Evolutionary conservation across 2,329 filamentous ascomycete species (phyloP).

Genomic region (Dactylellina parvicollis): DNA sequence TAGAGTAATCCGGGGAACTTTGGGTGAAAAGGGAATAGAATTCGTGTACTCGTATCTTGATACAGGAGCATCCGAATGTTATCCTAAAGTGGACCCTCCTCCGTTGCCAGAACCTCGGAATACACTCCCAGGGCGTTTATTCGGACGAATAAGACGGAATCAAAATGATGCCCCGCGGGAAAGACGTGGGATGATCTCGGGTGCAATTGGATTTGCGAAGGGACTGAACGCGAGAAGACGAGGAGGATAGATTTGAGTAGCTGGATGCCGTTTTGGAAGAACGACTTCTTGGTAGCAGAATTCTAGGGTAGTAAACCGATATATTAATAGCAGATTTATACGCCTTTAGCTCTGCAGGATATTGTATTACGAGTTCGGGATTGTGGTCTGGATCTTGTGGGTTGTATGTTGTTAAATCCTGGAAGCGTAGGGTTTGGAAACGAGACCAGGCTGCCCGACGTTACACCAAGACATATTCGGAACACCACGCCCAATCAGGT

Average conservation of each 20-base stretch:
- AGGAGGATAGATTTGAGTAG: neutral
- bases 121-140: neutral
- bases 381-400: too few relatives aligned
- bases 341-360: too few relatives aligned
- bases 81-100: neutral
- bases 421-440: too few relatives aligned
- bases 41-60: constrained; percentile 36
- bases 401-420: too few relatives aligned
- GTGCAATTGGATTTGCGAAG: neutral
- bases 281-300: too few relatives aligned
- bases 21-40: constrained; percentile 1
- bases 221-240: neutral
- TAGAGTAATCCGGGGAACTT: neutral
- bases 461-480: neutral
- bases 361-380: too few relatives aligned
- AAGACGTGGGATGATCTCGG: neutral
- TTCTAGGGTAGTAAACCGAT: too few relatives aligned
- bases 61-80: constrained; percentile 12
- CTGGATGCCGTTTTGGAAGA: too few relatives aligned
- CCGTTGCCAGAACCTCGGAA: neutral
- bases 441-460: too few relatives aligned
- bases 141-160: neutral
- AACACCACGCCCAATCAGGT: neutral
- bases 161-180: neutral
- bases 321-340: too few relatives aligned